Conservation (phyloP, 2,329 filamentous ascomycete genomes). For the Claviceps cyperi region DNA sequence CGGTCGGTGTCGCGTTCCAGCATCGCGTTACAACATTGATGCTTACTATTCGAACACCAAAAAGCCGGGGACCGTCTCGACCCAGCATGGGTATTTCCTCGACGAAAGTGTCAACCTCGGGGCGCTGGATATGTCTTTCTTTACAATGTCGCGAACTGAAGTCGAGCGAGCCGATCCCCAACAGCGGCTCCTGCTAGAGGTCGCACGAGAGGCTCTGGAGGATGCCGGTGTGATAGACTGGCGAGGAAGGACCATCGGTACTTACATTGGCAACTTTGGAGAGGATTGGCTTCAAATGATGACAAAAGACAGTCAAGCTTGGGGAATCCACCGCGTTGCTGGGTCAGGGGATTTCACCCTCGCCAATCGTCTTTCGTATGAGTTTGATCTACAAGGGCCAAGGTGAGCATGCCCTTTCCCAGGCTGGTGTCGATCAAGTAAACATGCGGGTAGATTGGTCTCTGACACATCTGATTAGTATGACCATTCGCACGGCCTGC, state of each 20-base stretch:
- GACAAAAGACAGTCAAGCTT: slow-evolving; percentile 9
- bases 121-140: slow-evolving; percentile 18
- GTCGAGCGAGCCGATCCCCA: slow-evolving; percentile 17
- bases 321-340: slow-evolving; percentile 10
- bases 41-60: not conserved
- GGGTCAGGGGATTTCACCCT: slow-evolving; percentile 14
- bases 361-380: slow-evolving; percentile 19
- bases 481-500: slow-evolving; percentile 23
- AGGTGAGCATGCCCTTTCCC: slow-evolving; percentile 9
- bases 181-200: slow-evolving; percentile 14
- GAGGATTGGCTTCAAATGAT: slow-evolving; percentile 14
- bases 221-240: slow-evolving; percentile 12
- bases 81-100: slow-evolving; percentile 15
- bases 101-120: slow-evolving; percentile 10
- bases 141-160: slow-evolving; percentile 15
- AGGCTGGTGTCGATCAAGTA: not conserved
- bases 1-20: not conserved
- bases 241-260: slow-evolving; percentile 14
- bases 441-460: not conserved
- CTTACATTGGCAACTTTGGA: slow-evolving; percentile 17
- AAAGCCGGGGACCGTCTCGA: slow-evolving; percentile 1
- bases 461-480: slow-evolving; percentile 5
- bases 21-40: not conserved
- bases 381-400: slow-evolving; percentile 19
- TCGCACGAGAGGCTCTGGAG: slow-evolving; percentile 15